Evolutionary conservation across 2,329 filamentous ascomycete species (phyloP), one percentile per base, ranked within the genome.

Genomic region (Pseudocercospora eumusae): DNA sequence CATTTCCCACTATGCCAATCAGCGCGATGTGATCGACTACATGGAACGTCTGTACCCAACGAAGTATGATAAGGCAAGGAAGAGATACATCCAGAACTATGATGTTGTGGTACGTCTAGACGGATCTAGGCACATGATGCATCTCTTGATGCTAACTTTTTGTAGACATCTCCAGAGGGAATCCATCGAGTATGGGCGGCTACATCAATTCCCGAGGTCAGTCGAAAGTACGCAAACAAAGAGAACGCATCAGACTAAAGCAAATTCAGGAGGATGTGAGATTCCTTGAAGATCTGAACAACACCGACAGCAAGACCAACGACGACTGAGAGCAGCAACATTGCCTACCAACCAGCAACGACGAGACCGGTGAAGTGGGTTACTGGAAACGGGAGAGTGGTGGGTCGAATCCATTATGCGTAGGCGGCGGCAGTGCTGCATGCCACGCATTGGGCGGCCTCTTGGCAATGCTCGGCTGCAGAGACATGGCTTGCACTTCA

Each of bases 41-140:
- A 33, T 60, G 50, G 58, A 60, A 40, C n/a, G 21, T 9, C 20
- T 56, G n/a, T 60, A 60, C 5, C 58, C 58, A 10, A 60, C 58
- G 15, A 40, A 18, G 9, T 60, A 31, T 18, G 58, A 60, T 21
- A 40, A 25, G 25, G 33, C 31, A 27, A 42, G 28, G 20, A 47
- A 27, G 40, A 60, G 33, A 20, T 56, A 49, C 13, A 42, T 60
- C 7, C 58, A 60, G 36, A 60, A 60, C 27, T 60, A 56, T 13
- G 40, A 60, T 23, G 53, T 60, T 21, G 58, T 49, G 27, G 58
- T 60, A 56, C 15, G 23, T 23, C 44, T 11, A 23, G 2, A 36
- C 36, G n/a, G 21, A 20, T 49, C 27, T 50, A 28, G 10, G 23
- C 1, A 25, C 23, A n/a, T 58, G 25, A n/a, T 18, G 4, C n/a